A percentile compares a stretch with the other conserved stretches of the same genome.
phyloP scores from a whole-genome alignment of 768 basidiomycete species.

The Phanerochaete sordida region DNA sequence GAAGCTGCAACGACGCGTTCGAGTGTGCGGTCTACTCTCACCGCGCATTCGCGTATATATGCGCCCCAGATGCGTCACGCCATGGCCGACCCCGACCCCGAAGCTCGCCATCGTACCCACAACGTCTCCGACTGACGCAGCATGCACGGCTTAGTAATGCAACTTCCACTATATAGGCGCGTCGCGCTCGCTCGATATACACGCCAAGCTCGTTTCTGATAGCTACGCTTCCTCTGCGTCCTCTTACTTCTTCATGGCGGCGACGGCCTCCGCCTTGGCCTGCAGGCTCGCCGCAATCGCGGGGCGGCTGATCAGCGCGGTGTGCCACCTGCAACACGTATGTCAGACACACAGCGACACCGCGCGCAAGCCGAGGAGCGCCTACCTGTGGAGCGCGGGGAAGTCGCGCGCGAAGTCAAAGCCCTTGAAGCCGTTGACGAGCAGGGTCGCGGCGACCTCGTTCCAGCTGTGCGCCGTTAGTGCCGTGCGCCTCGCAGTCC shows the following conservation, averaged over 20 bases:
- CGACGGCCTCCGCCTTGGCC: neutral
- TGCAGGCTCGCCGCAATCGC: neutral
- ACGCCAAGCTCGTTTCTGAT: neutral
- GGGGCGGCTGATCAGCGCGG: neutral
- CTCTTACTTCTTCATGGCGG: neutral
- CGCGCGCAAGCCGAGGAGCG: neutral
- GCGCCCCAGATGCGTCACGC: no score
- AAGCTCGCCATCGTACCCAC: neutral
- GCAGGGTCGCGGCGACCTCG: neutral
- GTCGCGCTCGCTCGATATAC: neutral
- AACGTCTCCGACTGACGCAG: no score
- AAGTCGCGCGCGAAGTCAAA: constrained; percentile 6
- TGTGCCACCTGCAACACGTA: constrained; percentile 1
- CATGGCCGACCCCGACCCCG: neutral
- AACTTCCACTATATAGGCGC: no score
- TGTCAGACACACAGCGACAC: neutral
- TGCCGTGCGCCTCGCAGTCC: neutral
- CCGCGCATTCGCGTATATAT: no score
- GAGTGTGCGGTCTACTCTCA: no score
- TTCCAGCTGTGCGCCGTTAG: constrained; percentile 7
- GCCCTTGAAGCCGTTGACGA: neutral
- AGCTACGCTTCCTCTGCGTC: no score
- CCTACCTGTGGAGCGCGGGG: neutral
- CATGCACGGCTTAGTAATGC: no score
- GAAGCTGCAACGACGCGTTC: no score